Percentiles rank a stretch among this genome's conserved stretches.
Evolutionary conservation across 1,284 basidiomycete genomes (phyloP).

Genomic region (Laetiporus sulphureus): DNA sequence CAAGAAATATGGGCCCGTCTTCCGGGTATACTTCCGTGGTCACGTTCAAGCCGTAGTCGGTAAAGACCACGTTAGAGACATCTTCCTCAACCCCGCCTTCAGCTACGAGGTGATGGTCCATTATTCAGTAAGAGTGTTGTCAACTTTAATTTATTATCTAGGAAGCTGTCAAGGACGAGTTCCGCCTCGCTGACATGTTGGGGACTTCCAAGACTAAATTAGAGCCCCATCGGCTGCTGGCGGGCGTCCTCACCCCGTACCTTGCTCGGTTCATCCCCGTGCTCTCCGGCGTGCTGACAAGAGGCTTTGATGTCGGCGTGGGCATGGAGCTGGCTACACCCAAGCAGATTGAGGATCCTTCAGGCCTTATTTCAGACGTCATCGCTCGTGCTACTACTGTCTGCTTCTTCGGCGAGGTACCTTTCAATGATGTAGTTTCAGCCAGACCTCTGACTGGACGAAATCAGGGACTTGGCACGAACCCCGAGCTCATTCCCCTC

Average conservation of each 20-base stretch:
- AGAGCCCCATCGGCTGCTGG: background rate
- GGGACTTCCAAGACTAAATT: background rate
- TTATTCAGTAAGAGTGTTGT: background rate
- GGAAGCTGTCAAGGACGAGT: conserved; percentile 4
- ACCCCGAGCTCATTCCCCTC: conserved; percentile 1
- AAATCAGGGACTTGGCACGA: conserved; percentile 3
- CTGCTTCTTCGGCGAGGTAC: conserved; percentile 3
- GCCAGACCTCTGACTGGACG: background rate
- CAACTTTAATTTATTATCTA: background rate
- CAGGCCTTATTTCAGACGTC: background rate
- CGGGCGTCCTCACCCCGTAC: background rate
- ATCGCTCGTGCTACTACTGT: background rate
- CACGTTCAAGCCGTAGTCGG: conserved; percentile 2
- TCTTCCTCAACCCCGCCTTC: conserved; percentile 3
- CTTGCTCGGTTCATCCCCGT: conserved; percentile 1
- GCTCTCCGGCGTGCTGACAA: background rate
- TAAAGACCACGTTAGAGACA: conserved; percentile 1
- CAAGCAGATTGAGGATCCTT: background rate
- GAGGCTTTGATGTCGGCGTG: background rate
- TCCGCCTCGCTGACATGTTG: conserved; percentile 1
- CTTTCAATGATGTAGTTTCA: background rate
- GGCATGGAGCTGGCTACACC: background rate
- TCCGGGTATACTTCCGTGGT: conserved; percentile 1
- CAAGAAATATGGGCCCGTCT: conserved; percentile 1
- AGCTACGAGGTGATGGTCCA: conserved; percentile 2